These are phyloP conservation scores for Pisolithus tinctorius DNA, from an alignment of 768 basidiomycete genomes.

Conservation along the genomic window DNA sequence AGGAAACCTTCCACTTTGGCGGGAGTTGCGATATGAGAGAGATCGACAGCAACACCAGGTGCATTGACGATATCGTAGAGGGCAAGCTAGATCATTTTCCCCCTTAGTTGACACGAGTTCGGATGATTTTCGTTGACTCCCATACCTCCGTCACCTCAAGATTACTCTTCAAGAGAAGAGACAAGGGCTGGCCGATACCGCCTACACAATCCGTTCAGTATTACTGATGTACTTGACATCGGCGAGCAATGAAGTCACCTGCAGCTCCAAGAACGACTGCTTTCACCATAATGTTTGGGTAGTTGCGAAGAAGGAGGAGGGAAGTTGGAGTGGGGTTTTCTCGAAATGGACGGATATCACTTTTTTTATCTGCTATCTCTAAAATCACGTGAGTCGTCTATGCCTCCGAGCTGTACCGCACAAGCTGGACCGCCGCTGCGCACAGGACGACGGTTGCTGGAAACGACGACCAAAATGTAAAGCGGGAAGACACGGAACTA, in stretches of 20 bases:
- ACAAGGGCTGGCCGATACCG: slow-evolving; percentile 95
- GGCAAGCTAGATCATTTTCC: slow-evolving; percentile 46
- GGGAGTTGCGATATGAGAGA: slow-evolving; percentile 88
- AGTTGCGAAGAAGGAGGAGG: neutral
- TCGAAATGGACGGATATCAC: neutral
- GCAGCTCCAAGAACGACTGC: slow-evolving; percentile 96
- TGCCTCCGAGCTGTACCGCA: neutral
- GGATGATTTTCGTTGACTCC: slow-evolving; percentile 1
- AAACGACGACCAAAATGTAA: neutral
- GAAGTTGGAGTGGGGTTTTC: neutral
- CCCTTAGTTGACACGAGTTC: slow-evolving; percentile 1
- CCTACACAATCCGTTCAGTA: slow-evolving; percentile 37
- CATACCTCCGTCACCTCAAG: slow-evolving; percentile 69
- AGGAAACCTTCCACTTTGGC: slow-evolving; percentile 81
- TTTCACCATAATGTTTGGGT: slow-evolving; percentile 37
- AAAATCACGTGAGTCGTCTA: neutral
- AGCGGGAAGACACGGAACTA: neutral
- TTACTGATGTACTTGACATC: neutral
- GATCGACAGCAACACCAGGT: slow-evolving; percentile 94
- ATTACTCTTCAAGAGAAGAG: slow-evolving; percentile 86
- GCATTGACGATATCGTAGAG: slow-evolving; percentile 97
- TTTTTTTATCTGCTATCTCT: neutral
- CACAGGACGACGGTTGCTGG: neutral
- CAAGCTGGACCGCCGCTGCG: no score
- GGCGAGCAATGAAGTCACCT: slow-evolving; percentile 39